A percentile compares a stretch with the other conserved stretches of the same genome.
phyloP scores from a whole-genome alignment of 2,329 filamentous ascomycete genomes.

The Pestalotiopsis fici region DNA sequence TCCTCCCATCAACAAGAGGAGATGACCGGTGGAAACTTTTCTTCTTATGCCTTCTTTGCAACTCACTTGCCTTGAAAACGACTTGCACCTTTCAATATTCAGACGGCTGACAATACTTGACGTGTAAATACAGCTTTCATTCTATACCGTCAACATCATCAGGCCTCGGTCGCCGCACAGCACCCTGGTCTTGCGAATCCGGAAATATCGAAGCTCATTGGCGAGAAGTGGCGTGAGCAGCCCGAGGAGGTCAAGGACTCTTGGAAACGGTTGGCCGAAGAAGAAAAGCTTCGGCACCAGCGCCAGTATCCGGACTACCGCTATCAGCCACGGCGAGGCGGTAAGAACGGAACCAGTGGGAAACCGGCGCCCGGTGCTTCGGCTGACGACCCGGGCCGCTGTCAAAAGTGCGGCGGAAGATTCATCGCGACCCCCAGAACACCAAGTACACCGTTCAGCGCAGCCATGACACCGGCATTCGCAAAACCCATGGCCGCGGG shows the following conservation, averaged over 20 bases:
- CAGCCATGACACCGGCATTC: slow-evolving; percentile 29
- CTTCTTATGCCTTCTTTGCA: too few relatives aligned
- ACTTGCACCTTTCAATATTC: background rate
- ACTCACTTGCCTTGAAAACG: too few relatives aligned
- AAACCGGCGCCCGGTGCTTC: slow-evolving; percentile 10
- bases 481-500: slow-evolving; percentile 10
- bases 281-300: slow-evolving; percentile 89
- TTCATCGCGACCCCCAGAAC: slow-evolving; percentile 65
- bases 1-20: too few relatives aligned
- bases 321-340: slow-evolving; percentile 80
- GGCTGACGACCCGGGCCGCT: slow-evolving; percentile 57
- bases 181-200: slow-evolving; percentile 92
- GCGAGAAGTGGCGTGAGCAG: slow-evolving; percentile 85
- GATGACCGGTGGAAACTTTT: too few relatives aligned
- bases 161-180: slow-evolving; percentile 76
- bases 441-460: slow-evolving; percentile 49
- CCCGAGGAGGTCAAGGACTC: slow-evolving; percentile 72
- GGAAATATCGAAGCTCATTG: slow-evolving; percentile 96
- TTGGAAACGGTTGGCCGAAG: slow-evolving; percentile 89
- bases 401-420: slow-evolving; percentile 71
- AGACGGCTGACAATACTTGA: slow-evolving; percentile 2
- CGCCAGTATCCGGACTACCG: slow-evolving; percentile 91
- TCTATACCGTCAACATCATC: slow-evolving; percentile 91
- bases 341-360: slow-evolving; percentile 25
- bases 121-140: slow-evolving; percentile 78